Conservation (phyloP, 1,284 basidiomycete species). For the Apiotrichum mycotoxinovorans region DNA sequence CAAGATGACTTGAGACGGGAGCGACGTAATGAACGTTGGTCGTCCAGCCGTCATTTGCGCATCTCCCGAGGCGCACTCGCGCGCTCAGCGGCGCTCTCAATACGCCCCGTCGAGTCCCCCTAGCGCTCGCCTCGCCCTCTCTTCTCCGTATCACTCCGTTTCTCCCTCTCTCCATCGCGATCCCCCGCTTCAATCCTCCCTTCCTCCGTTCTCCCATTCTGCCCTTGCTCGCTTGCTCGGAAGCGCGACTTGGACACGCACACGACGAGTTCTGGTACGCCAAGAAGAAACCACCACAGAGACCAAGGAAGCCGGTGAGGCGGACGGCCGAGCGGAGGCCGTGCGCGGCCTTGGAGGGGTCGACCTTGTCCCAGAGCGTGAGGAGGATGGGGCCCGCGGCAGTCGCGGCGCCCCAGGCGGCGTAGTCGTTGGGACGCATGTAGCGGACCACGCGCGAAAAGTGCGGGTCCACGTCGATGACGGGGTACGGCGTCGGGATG, state of each 20-base stretch:
- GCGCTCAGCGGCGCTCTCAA: too few relatives aligned
- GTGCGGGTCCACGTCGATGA: slow-evolving; percentile 91
- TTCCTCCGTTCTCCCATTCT: too few relatives aligned
- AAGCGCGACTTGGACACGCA: slow-evolving; percentile 52
- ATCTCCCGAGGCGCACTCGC: too few relatives aligned
- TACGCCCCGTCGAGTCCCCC: too few relatives aligned
- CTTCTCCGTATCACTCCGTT: background rate
- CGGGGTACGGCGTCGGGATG: slow-evolving; percentile 68
- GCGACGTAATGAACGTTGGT: too few relatives aligned
- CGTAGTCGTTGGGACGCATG: slow-evolving; percentile 85
- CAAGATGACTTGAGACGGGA: too few relatives aligned
- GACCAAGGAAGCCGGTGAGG: slow-evolving; percentile 62
- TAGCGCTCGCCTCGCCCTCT: too few relatives aligned
- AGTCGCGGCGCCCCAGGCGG: slow-evolving; percentile 73
- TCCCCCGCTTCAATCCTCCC: background rate
- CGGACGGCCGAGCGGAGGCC: slow-evolving; percentile 48
- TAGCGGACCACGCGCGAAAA: slow-evolving; percentile 82
- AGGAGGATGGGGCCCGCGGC: slow-evolving; percentile 53
- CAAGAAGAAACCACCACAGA: slow-evolving; percentile 81
- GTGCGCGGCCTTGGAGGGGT: slow-evolving; percentile 40
- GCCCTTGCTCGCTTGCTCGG: too few relatives aligned
- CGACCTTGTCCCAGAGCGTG: slow-evolving; percentile 18
- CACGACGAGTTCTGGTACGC: slow-evolving; percentile 88
- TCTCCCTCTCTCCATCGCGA: background rate
- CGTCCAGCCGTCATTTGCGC: too few relatives aligned